A percentile compares a stretch with the other conserved stretches of the same genome.
Conservation (phyloP, 352 stramenopile species). For the Pythium coloratum region DNA sequence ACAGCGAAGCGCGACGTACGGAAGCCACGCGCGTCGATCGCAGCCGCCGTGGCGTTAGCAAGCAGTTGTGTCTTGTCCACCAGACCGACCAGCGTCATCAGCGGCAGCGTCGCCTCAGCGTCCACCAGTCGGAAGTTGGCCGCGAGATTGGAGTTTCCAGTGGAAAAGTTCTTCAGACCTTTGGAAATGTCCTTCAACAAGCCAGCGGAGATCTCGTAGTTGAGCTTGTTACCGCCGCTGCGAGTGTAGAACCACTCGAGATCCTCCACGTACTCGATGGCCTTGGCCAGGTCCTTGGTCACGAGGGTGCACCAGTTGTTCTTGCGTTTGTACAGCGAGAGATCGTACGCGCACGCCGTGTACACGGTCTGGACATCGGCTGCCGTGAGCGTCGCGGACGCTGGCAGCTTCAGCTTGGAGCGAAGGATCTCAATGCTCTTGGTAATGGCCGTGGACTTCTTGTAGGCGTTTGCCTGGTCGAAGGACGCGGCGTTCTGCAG, state of each 20-base stretch:
- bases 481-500: constrained; percentile 32
- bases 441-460: neutral
- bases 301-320: constrained; percentile 20
- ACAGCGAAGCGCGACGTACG: constrained; percentile 6
- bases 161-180: constrained; percentile 9
- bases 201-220: constrained; percentile 23
- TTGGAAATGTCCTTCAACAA: constrained; percentile 11
- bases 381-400: neutral
- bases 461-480: neutral
- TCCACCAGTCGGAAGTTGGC: constrained; percentile 22
- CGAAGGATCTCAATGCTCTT: neutral
- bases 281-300: neutral
- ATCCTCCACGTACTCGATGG: constrained; percentile 13
- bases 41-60: neutral
- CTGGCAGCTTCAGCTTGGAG: neutral
- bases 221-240: constrained; percentile 12
- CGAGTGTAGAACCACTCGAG: constrained; percentile 13
- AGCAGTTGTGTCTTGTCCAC: constrained; percentile 5
- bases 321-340: constrained; percentile 11
- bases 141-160: neutral
- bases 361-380: constrained; percentile 7
- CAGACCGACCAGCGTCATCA: constrained; percentile 18
- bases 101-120: constrained; percentile 13
- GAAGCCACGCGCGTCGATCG: constrained; percentile 11
- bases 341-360: constrained; percentile 12